phyloP scores from a whole-genome alignment of 345 rosid genomes.

The Salix udensis region DNA sequence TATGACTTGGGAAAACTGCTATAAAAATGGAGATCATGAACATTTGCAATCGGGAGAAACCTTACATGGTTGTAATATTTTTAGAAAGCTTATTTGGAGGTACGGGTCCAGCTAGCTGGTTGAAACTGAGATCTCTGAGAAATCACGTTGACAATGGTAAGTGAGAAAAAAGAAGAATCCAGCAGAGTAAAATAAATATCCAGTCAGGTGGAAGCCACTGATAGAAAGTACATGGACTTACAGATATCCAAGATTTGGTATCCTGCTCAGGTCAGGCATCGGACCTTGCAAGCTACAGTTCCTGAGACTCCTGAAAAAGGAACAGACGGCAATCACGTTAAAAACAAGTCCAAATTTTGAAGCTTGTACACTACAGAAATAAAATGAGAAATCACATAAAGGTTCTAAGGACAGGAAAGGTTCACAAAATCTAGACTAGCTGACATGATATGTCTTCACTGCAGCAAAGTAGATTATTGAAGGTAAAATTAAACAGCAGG shows the following conservation, averaged over 20 bases:
- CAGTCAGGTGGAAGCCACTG: neutral
- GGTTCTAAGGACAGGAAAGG: constrained; percentile 5
- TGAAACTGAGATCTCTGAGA: constrained; percentile 80
- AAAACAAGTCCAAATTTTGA: neutral
- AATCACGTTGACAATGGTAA: constrained; percentile 8
- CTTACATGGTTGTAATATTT: constrained; percentile 85
- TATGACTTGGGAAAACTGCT: neutral
- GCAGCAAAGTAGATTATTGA: neutral
- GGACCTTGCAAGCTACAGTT: constrained; percentile 84
- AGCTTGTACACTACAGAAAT: neutral
- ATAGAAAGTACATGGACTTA: constrained; percentile 35
- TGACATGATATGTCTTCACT: neutral
- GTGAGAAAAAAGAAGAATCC: neutral
- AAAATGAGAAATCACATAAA: neutral
- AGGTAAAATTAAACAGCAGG: neutral
- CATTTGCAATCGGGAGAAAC: constrained; percentile 13
- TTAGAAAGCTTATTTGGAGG: constrained; percentile 60
- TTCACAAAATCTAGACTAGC: neutral
- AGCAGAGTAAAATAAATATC: neutral
- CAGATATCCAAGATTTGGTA: constrained; percentile 78
- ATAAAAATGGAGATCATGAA: constrained; percentile 10
- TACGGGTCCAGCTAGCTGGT: constrained; percentile 69
- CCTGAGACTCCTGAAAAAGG: constrained; percentile 71
- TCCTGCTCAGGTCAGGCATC: constrained; percentile 78
- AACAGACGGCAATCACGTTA: neutral